Evolutionary conservation across 2,329 filamentous ascomycete species (phyloP), one percentile per base, ranked within the genome.

Genomic region (Dactylellina haptotyla): DNA sequence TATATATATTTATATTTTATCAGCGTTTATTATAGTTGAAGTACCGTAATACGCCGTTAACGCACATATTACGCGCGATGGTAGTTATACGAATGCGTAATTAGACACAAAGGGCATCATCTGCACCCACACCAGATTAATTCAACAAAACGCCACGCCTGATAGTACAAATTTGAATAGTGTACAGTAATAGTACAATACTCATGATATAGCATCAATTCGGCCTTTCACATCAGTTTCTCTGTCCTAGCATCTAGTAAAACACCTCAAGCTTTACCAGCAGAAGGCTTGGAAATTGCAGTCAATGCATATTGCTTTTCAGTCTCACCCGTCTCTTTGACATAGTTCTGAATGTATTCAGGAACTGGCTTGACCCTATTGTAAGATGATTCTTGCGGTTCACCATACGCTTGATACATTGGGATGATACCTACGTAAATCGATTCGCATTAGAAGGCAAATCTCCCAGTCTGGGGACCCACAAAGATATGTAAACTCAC

Each of bases 351-450:
- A 61, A 94, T 81, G 81, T 93, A 88, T 72, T 80, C 83, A 6
- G 91, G 90, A 16, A 90, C 81, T 6, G 84, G 79, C 28, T 81
- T 79, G 2, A 89, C 83, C 75, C 82, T 81, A 78, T 92, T 91
- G 71, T 87, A 84, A 25, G 83, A 80, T 10, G 84, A 84, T 0
- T 87, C 82, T 20, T 91, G 79, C 0, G 91, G 90, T 62, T 87
- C 84, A 0, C 89, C 90, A 70, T 90, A 82, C 0, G 82, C 82
- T 75, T 87, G 84, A 79, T 87, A 88, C 9, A 91, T 84, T 0
- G 92, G 82, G 76, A 89, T 82, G n/a, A 88, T 86, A 0, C 70
- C 70, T 75, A 58, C 8, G n/a, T 4, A 41, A 23, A 32, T 9
- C 37, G 26, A 58, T 58, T 3, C 43, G 37, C 12, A 46, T 43